Evolutionary conservation across 164 flowering plant genomes (phyloP), one percentile per base, ranked within the genome.

Genomic region (Umbilicus rupestris): DNA sequence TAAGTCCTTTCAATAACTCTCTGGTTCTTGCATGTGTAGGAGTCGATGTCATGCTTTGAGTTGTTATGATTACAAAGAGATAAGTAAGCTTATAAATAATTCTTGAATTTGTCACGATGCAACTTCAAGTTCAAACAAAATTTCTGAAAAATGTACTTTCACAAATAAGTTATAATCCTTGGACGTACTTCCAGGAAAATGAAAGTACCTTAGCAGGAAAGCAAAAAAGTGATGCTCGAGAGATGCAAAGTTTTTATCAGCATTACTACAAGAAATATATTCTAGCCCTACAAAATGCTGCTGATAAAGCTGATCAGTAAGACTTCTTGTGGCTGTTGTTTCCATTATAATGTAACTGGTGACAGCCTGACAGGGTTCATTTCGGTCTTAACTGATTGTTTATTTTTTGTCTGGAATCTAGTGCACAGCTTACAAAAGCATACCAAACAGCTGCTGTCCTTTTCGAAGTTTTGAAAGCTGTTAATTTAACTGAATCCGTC

Each of bases 381-480:
- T n/a, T 73, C 14, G 1, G 39, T 14, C 65, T 3, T 2, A 72
- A 30, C 44, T 20, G 4, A 15, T 33, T 6, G 50, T n/a, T n/a
- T n/a, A n/a, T 17, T 26, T 64, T 29, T 14, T 30, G 22, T 33
- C 3, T 31, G 64, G n/a, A 29, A 68, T 7, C 68, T 22, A 95
- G 99, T 77, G 97, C 99, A 20, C 97, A 95, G 73, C 91, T 95
- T 62, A 92, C 97, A 8, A 95, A 92, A 76, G 97, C 99, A 31
- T 92, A 95, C 68, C 99, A 95, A 78, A 95, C 97, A 58, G 99
- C 99, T 44, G 85, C 86, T 78, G 97, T 95, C 64, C 88, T 95
- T 49, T 95, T 95, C 78, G 99, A 92, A 82, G 99, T 95, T 69
- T 73, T 95, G 80, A 95, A 83, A 78, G 97, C 97, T 76, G 97